Percentiles rank a stretch among this genome's conserved stretches.
phyloP scores from a whole-genome alignment of 2,329 filamentous ascomycete species.

The Coniochaeta hoffmannii region DNA sequence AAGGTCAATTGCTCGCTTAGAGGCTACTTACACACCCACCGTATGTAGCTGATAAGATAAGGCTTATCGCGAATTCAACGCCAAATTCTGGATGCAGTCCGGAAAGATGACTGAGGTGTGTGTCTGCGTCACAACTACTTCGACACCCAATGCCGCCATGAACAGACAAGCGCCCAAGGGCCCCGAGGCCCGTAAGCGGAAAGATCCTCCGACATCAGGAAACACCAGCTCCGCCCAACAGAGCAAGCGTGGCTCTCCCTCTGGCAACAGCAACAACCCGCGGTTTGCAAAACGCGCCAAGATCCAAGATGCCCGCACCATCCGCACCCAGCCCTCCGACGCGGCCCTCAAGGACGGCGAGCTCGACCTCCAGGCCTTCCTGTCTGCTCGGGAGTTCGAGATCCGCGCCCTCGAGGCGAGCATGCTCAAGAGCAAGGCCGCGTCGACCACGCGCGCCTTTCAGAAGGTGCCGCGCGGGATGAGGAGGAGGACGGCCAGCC shows the following conservation, averaged over 20 bases:
- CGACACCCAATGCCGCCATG: constrained; percentile 3
- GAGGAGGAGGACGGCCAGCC: constrained; percentile 82
- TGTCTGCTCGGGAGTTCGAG: constrained; percentile 81
- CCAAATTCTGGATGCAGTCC: not conserved
- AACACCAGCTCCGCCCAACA: constrained; percentile 2
- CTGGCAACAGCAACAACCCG: too few relatives aligned
- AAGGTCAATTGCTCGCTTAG: too few relatives aligned
- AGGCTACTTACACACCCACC: too few relatives aligned
- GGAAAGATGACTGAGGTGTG: not conserved
- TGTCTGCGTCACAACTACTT: not conserved
- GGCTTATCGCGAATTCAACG: not conserved
- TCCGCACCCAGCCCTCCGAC: constrained; percentile 42
- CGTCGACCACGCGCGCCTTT: constrained; percentile 65
- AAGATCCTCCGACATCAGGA: constrained; percentile 2
- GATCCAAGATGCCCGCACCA: constrained; percentile 37
- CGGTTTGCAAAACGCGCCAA: constrained; percentile 35
- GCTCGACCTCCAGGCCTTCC: constrained; percentile 76
- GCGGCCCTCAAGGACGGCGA: constrained; percentile 61
- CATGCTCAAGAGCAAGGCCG: constrained; percentile 65
- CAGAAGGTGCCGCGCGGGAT: constrained; percentile 82
- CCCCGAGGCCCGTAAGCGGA: constrained; percentile 4
- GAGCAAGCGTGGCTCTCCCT: too few relatives aligned
- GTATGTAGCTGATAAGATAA: not conserved
- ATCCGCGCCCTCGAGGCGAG: constrained; percentile 78
- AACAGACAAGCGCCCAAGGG: not conserved